Evolutionary conservation across 371 early-diverging fungal species (phyloP), one percentile per base, ranked within the genome.

Genomic region (Conidiobolus incongruus): DNA sequence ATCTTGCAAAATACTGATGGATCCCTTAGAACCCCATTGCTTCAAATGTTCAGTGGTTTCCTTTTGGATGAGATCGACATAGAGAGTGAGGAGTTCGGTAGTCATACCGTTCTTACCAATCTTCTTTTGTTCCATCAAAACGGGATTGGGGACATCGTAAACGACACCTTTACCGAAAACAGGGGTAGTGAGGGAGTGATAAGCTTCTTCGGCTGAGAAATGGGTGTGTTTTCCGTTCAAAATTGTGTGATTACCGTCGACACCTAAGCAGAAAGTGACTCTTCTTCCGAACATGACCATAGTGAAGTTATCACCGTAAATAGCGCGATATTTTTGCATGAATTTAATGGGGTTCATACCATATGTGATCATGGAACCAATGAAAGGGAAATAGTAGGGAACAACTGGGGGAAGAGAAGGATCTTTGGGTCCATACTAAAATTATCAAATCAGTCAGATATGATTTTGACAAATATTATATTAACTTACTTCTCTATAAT

Each of bases 121-220:
- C 60, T 81, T 75, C 64, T 95, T 95, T 63, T 95, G 94, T 59
- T 95, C 93, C 88, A 95, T 90, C 52, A 95, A 75, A 42, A 83
- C 65, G 45, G 69, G 53, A 62, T 92, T 91, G 20, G 79, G 79
- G 38, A 84, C 85, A 63, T 93, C 96, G 63, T 93, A 95, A n/a
- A 93, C 92, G 23, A 93, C 92, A 26, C 80, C 88, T 48, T 63
- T 68, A 40, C 96, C 96, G 63, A 95, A 95, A 24, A 93, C 93
- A 16, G 88, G 87, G 36, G 78, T 85, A 11, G 94, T 95, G 65
- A 95, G 71, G 31, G 71, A 70, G 50, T 72, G 79, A 64, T 95
- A 95, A 29, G 92, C 92, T 31, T 79, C 89, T 54, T 92, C 94
- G 33, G 94, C 93, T 32, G 83, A 81, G 43, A 84, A 87, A 48